Evolutionary conservation across 805 yeast genomes (phyloP).

Genomic region (Torulaspora delbrueckii): DNA sequence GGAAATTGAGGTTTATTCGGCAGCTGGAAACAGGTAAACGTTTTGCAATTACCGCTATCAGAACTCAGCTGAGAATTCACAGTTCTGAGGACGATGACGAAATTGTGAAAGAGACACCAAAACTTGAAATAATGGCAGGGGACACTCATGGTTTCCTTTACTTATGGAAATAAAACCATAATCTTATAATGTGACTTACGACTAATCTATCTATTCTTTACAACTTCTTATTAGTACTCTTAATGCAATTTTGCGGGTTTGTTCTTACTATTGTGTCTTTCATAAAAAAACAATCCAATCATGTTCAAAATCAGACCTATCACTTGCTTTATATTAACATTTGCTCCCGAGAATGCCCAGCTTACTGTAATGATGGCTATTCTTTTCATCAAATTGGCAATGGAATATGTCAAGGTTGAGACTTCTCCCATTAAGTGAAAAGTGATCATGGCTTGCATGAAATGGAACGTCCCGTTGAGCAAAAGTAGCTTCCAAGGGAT

Average conservation of each 20-base stretch:
- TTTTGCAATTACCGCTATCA: constrained; percentile 14
- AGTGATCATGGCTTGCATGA: constrained; percentile 72
- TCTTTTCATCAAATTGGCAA: constrained; percentile 83
- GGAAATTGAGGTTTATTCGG: constrained; percentile 27
- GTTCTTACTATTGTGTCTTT: constrained; percentile 37
- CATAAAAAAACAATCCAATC: constrained; percentile 57
- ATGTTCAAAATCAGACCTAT: constrained; percentile 50
- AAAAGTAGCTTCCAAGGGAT: constrained; percentile 49
- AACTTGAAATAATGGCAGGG: constrained; percentile 47
- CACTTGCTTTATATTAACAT: constrained; percentile 43
- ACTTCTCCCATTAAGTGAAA: constrained; percentile 75
- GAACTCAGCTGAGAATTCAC: constrained; percentile 10
- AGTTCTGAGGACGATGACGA: constrained; percentile 8
- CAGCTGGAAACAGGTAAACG: constrained; percentile 22
- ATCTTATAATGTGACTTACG: not conserved
- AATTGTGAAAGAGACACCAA: constrained; percentile 28
- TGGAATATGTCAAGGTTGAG: constrained; percentile 79
- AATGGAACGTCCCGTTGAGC: constrained; percentile 71
- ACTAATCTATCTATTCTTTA: not conserved
- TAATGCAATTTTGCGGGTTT: constrained; percentile 7
- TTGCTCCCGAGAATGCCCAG: constrained; percentile 55
- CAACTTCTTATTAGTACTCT: not conserved
- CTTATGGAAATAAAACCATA: constrained; percentile 38
- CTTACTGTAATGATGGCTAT: constrained; percentile 79
- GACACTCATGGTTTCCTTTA: constrained; percentile 50